These are phyloP conservation scores for Batkoa obscura DNA, from an alignment of 371 early-diverging fungal genomes.

Conservation along the genomic window DNA sequence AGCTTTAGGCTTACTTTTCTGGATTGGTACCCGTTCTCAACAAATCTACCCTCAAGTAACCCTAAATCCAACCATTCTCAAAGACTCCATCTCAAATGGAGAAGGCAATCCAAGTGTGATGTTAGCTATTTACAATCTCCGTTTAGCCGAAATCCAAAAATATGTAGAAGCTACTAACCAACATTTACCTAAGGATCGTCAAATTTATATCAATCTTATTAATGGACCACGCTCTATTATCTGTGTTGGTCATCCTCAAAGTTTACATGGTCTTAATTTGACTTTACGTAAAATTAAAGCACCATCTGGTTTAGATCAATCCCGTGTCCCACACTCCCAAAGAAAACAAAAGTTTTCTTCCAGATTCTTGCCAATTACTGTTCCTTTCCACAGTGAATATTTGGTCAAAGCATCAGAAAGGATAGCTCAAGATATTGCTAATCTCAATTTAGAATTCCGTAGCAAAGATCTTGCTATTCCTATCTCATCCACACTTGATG, in stretches of 20 bases:
- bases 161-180: conserved; percentile 71
- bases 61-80: conserved; percentile 62
- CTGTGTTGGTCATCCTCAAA: conserved; percentile 73
- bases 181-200: conserved; percentile 58
- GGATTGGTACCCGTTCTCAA: conserved; percentile 79
- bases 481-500: conserved; percentile 58
- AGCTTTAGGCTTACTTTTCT: conserved; percentile 74
- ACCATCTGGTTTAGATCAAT: conserved; percentile 59
- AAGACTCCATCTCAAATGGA: conserved; percentile 71
- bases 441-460: conserved; percentile 31
- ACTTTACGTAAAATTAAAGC: conserved; percentile 75
- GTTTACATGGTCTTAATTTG: conserved; percentile 73
- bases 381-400: conserved; percentile 73
- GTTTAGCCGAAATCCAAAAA: conserved; percentile 47
- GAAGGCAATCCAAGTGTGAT: conserved; percentile 92
- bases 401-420: conserved; percentile 37
- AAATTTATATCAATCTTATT: conserved; percentile 62
- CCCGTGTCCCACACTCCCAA: conserved; percentile 65
- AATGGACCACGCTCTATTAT: conserved; percentile 76
- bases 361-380: conserved; percentile 72
- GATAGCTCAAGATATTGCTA: conserved; percentile 39
- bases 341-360: conserved; percentile 70
- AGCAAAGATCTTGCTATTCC: conserved; percentile 41
- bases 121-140: conserved; percentile 66
- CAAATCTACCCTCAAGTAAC: conserved; percentile 76